Evolutionary conservation across 345 rosid genomes (phyloP).

Genomic region (Salix viminalis): DNA sequence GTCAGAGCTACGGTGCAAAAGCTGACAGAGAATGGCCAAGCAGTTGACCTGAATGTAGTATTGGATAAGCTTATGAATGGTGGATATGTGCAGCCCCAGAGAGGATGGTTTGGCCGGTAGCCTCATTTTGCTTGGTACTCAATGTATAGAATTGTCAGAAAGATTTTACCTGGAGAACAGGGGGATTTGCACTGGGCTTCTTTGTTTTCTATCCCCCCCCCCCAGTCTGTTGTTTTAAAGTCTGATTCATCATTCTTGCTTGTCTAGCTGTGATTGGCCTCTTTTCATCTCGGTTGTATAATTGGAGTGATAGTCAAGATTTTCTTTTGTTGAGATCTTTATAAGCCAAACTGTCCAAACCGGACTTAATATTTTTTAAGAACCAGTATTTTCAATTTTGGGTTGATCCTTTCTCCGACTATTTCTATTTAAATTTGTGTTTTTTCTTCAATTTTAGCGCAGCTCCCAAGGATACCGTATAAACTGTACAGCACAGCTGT

Average conservation of each 20-base stretch:
- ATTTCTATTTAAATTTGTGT: no score
- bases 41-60: slow-evolving; percentile 82
- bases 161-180: slow-evolving; percentile 3
- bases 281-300: background rate
- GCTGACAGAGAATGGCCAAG: slow-evolving; percentile 79
- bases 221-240: slow-evolving; percentile 1
- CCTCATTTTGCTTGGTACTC: background rate
- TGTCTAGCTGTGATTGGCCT: slow-evolving; percentile 3
- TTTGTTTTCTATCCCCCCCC: background rate
- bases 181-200: slow-evolving; percentile 9
- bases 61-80: slow-evolving; percentile 92
- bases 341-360: no score
- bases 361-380: no score
- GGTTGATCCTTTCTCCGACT: no score
- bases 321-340: background rate
- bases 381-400: no score
- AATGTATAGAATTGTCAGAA: slow-evolving; percentile 26
- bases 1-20: slow-evolving; percentile 74
- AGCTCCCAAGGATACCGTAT: no score
- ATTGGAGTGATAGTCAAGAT: background rate
- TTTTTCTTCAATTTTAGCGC: no score
- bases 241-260: slow-evolving; percentile 11
- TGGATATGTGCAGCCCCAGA: slow-evolving; percentile 59
- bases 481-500: no score
- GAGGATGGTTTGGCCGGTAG: slow-evolving; percentile 83